These are phyloP conservation scores for Kwoniella pini DNA, from an alignment of 768 basidiomycete genomes.

Conservation along the genomic window DNA sequence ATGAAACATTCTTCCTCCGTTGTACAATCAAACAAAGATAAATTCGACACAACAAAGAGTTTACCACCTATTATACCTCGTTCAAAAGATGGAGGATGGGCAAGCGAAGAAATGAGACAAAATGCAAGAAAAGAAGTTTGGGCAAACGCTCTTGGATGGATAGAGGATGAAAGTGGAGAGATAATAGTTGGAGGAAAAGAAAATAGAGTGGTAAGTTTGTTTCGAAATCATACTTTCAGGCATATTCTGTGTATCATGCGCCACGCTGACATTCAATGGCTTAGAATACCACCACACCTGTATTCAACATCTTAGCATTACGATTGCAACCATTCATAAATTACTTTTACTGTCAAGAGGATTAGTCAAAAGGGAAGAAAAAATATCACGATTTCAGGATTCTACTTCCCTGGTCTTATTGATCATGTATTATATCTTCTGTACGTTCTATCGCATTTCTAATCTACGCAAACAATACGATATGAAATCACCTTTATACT, in stretches of 20 bases:
- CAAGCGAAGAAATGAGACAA: constrained; percentile 46
- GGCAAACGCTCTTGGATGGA: constrained; percentile 65
- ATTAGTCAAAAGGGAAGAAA: neutral
- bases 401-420: no score
- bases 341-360: constrained; percentile 68
- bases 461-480: no score
- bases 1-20: constrained; percentile 60
- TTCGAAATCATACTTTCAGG: no score
- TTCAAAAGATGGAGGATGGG: constrained; percentile 43
- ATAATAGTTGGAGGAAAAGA: constrained; percentile 63
- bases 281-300: constrained; percentile 78
- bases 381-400: no score
- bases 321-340: constrained; percentile 68
- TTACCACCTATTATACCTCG: constrained; percentile 32
- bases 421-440: no score
- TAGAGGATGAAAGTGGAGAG: constrained; percentile 62
- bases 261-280: no score
- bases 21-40: constrained; percentile 32
- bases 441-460: neutral
- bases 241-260: no score
- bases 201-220: constrained; percentile 59
- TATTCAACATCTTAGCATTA: constrained; percentile 73
- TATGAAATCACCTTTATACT: neutral
- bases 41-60: constrained; percentile 28
- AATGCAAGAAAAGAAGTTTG: constrained; percentile 60